A percentile compares a stretch with the other conserved stretches of the same genome.
These are phyloP conservation scores for Plasmodium cynomolgi DNA, from an alignment of 169 alveolate genomes.

Conservation along the genomic window DNA sequence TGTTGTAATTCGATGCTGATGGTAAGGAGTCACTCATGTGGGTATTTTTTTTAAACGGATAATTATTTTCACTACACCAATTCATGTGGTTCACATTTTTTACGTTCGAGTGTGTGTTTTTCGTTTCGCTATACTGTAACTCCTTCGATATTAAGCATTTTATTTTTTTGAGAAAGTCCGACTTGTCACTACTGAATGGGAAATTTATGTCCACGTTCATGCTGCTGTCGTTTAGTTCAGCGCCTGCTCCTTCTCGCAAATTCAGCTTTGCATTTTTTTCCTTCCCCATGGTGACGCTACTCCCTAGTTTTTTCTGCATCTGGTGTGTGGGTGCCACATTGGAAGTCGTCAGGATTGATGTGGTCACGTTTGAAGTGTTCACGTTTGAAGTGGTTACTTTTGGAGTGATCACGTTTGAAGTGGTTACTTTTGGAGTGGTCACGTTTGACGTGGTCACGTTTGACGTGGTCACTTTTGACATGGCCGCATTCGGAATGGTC, in stretches of 20 bases:
- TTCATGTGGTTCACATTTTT: neutral
- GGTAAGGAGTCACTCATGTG: constrained; percentile 11
- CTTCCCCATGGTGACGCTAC: neutral
- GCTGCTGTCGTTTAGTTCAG: neutral
- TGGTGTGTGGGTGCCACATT: neutral
- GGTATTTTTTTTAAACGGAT: constrained; percentile 8
- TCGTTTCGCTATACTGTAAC: constrained; percentile 25
- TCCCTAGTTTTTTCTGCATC: neutral
- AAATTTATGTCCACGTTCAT: constrained; percentile 19
- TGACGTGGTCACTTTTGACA: too few species aligned
- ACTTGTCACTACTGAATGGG: constrained; percentile 25
- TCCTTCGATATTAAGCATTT: constrained; percentile 57
- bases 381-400: too few species aligned
- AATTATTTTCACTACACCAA: neutral
- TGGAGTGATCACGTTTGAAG: too few species aligned
- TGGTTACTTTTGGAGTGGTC: too few species aligned
- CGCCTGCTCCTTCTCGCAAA: constrained; percentile 38
- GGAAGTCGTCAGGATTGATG: too few species aligned
- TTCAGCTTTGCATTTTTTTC: constrained; percentile 70
- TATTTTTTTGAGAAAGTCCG: constrained; percentile 55
- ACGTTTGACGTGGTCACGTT: too few species aligned
- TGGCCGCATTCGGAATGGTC: neutral
- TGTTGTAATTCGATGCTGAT: constrained; percentile 9
- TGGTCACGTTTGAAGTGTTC: too few species aligned
- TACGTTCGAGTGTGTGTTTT: constrained; percentile 14